Evolutionary conservation across 371 early-diverging fungal species (phyloP).

Genomic region (Thermomucor indicae-seudaticae): DNA sequence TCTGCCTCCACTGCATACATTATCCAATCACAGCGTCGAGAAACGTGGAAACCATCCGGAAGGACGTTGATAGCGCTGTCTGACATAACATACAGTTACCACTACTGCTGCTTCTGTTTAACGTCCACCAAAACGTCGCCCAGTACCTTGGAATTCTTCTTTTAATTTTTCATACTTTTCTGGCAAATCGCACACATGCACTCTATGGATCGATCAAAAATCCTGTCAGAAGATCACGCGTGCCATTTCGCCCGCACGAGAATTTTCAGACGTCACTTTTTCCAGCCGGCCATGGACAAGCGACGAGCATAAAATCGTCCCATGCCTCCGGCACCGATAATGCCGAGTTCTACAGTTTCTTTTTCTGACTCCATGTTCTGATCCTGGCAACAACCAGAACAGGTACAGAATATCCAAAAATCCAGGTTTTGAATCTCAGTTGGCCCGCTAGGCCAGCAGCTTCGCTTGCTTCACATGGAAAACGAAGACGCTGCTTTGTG

Average conservation of each 20-base stretch:
- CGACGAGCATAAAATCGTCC: constrained; percentile 83
- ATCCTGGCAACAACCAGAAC: no score
- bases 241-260: no score
- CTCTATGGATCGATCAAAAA: constrained; percentile 26
- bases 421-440: no score
- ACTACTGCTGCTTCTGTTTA: no score
- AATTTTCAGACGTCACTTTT: no score
- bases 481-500: not conserved
- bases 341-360: constrained; percentile 64
- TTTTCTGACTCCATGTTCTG: no score
- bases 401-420: no score
- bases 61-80: constrained; percentile 63
- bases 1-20: constrained; percentile 95
- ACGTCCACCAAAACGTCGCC: no score
- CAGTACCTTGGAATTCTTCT: constrained; percentile 52
- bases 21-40: constrained; percentile 83
- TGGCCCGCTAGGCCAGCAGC: no score
- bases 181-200: constrained; percentile 88
- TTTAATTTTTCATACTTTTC: constrained; percentile 63
- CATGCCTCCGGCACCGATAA: constrained; percentile 92
- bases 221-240: not conserved
- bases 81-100: no score
- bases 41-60: constrained; percentile 80
- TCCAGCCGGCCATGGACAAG: constrained; percentile 77
- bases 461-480: no score